Percentiles rank a stretch among this genome's conserved stretches.
Conservation (phyloP, 768 basidiomycete species). For the Suillus luteus region DNA sequence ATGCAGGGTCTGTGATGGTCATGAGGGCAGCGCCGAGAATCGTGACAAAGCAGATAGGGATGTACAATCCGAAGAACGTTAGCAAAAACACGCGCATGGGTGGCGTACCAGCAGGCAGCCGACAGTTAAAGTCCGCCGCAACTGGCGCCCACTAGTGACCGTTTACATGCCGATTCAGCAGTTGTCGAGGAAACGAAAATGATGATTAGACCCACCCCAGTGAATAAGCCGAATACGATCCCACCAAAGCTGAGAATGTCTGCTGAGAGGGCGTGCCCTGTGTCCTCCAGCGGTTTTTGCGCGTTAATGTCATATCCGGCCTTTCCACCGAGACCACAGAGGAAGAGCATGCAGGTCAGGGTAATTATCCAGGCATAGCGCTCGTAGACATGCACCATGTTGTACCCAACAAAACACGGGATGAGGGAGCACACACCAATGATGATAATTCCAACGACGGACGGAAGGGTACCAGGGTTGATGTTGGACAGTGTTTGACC, state of each 20-base stretch:
- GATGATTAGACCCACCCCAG: constrained; percentile 36
- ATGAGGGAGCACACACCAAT: constrained; percentile 43
- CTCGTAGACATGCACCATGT: constrained; percentile 51
- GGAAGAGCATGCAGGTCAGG: constrained; percentile 49
- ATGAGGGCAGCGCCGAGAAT: constrained; percentile 42
- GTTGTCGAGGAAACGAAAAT: background rate
- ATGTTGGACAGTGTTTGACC: constrained; percentile 53
- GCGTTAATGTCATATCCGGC: constrained; percentile 48
- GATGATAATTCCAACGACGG: constrained; percentile 52
- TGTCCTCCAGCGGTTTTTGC: constrained; percentile 44
- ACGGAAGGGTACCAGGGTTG: constrained; percentile 44
- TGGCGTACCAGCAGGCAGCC: constrained; percentile 46
- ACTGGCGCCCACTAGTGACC: constrained; percentile 45
- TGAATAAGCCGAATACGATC: constrained; percentile 49
- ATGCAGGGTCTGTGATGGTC: constrained; percentile 43
- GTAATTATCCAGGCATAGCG: constrained; percentile 56
- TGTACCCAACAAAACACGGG: constrained; percentile 50
- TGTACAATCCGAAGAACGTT: constrained; percentile 52
- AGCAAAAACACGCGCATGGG: constrained; percentile 46
- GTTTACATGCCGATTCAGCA: background rate
- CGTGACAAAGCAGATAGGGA: constrained; percentile 44
- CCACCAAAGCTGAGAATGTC: constrained; percentile 55
- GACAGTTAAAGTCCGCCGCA: constrained; percentile 57
- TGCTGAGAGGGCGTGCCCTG: constrained; percentile 44
- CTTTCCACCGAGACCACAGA: constrained; percentile 50